Evolutionary conservation across 75 land plant species (phyloP).

Genomic region (Selaginella tamariscina): DNA sequence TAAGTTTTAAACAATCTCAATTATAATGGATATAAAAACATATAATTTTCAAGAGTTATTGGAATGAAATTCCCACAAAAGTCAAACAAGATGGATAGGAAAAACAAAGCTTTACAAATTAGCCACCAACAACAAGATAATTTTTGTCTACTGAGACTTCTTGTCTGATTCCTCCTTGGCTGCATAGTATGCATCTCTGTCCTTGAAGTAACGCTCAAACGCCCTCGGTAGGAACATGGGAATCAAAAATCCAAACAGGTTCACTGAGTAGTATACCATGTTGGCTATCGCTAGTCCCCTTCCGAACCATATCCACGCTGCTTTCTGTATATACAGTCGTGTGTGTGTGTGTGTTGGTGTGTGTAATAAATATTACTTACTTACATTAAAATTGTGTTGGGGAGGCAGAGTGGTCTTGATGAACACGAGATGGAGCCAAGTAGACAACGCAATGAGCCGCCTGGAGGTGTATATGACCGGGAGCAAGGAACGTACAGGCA

Average conservation of each 20-base stretch:
- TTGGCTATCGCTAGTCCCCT: constrained; percentile 48
- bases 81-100: too few species aligned
- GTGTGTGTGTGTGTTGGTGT: too few species aligned
- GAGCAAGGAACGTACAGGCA: constrained; percentile 73
- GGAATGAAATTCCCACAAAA: too few species aligned
- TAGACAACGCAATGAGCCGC: constrained; percentile 46
- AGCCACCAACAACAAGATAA: background rate
- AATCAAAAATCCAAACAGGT: constrained; percentile 56
- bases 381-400: background rate
- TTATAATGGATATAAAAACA: too few species aligned
- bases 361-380: too few species aligned
- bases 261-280: constrained; percentile 44
- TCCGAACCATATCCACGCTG: constrained; percentile 72
- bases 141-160: too few species aligned
- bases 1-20: too few species aligned
- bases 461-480: constrained; percentile 65
- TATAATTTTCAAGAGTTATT: too few species aligned
- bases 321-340: too few species aligned
- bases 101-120: too few species aligned
- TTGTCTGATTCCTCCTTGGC: too few species aligned
- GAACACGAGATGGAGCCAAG: constrained; percentile 39
- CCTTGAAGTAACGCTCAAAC: constrained; percentile 57
- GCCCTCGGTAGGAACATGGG: constrained; percentile 77
- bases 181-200: constrained; percentile 33
- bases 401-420: background rate